Conservation (phyloP, 352 stramenopile genomes). For the Phytophthora pistaciae region DNA sequence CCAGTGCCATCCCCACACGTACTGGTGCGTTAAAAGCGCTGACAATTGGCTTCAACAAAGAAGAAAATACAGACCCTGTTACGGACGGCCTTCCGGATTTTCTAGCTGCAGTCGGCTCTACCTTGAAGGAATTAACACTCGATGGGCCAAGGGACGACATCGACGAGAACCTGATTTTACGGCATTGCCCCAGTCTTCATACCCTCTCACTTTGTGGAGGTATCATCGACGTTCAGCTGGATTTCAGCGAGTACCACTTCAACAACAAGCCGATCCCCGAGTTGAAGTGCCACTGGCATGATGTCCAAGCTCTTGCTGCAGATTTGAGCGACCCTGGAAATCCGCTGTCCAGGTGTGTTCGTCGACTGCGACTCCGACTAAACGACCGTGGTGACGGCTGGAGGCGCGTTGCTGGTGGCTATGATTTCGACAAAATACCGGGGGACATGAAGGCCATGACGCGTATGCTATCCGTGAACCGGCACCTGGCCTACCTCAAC, state of each 20-base stretch:
- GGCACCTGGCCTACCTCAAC: conserved; percentile 12
- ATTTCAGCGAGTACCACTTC: conserved; percentile 1
- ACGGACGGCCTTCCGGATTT: background rate
- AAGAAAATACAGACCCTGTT: background rate
- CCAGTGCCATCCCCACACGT: background rate
- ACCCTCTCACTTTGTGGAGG: conserved; percentile 5
- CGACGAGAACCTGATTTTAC: conserved; percentile 9
- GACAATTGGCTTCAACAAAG: conserved; percentile 7
- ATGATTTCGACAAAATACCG: background rate
- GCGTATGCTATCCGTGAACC: conserved; percentile 15
- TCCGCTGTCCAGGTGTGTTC: background rate
- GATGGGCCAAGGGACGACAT: background rate
- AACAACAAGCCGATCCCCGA: background rate
- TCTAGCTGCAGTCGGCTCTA: conserved; percentile 2
- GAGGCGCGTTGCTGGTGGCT: background rate
- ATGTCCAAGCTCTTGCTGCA: background rate
- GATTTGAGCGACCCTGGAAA: conserved; percentile 3
- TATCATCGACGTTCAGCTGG: background rate
- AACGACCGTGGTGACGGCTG: conserved; percentile 3
- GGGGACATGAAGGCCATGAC: conserved; percentile 10
- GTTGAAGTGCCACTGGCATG: background rate
- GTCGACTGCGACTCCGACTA: conserved; percentile 1
- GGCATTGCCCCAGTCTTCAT: conserved; percentile 7
- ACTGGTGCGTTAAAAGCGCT: conserved; percentile 4
- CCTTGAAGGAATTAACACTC: conserved; percentile 6